Base-by-base conservation (phyloP, 2,329 filamentous ascomycete species). In the Phyllosticta citribraziliensis region DNA sequence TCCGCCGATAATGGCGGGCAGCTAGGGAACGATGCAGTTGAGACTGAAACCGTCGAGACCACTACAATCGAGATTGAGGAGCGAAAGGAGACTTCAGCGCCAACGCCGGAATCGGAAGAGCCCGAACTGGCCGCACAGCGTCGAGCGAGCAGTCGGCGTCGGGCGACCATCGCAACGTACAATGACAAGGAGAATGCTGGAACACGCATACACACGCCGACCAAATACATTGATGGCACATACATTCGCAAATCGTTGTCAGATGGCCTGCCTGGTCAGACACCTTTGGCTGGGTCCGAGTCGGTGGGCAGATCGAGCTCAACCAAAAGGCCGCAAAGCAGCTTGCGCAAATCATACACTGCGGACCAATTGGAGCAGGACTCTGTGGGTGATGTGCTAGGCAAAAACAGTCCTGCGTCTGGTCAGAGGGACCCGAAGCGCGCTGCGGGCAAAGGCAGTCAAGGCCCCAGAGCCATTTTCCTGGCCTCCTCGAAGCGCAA, bases 151-250 rank as follows among this genome's bases (percentile, higher is more conserved):
- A 80, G 80, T 66, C 82, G 86, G 67, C 75, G 79, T 47, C 80
- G 82, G 64, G 68, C 74, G n/a, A 80, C 78, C 58, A 76, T 84
- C 19, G 80, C 82, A 12, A 82, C 85, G 17, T 90, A 90, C 74
- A 90, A 90, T 67, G 74, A 88, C 17, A 79, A 83, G 65, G 80
- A 82, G 66, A 77, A 88, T 57, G 81, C 79, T 62, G 85, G 85
- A 65, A 88, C 83, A 55, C 79, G 81, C 27, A 78, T 81, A 52
- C 84, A 87, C 65, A 84, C 80, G 75, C 73, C 79, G 75, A 72
- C 70, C 40, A 74, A 74, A 52, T 74, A 74, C 62, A 66, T 74
- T 30, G 68, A 74, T 40, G 60, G 60, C 14, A 58, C 55, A 51
- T 62, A 62, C 56, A 62, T 57, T 25, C 60, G 60, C 60, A 62